These are phyloP conservation scores for Knoxdaviesia capensis DNA, from an alignment of 2,329 filamentous ascomycete species.

Conservation along the genomic window DNA sequence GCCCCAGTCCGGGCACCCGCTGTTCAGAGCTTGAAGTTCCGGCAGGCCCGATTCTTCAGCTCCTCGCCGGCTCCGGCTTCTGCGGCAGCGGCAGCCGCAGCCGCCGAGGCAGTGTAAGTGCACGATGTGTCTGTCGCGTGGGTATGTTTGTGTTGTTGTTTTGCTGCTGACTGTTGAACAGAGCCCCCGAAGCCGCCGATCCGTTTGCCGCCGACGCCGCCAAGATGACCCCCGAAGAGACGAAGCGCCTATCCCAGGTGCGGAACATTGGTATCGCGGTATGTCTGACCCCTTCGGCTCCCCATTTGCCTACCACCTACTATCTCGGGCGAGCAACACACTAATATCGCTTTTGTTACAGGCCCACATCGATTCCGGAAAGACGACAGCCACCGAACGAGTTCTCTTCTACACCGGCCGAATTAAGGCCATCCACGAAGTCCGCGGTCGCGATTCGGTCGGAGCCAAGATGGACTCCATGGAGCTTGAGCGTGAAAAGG, in stretches of 20 bases:
- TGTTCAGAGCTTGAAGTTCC: too few relatives aligned
- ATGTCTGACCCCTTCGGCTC: slow-evolving; percentile 14
- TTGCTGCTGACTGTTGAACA: too few relatives aligned
- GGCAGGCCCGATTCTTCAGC: too few relatives aligned
- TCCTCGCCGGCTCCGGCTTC: too few relatives aligned
- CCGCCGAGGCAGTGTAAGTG: too few relatives aligned
- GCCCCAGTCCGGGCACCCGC: too few relatives aligned
- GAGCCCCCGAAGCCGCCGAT: too few relatives aligned
- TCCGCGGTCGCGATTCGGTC: slow-evolving; percentile 81
- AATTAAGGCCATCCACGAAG: slow-evolving; percentile 94
- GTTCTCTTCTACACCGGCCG: slow-evolving; percentile 96
- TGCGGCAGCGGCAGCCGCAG: too few relatives aligned
- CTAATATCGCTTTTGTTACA: slow-evolving; percentile 13
- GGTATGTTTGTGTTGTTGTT: too few relatives aligned
- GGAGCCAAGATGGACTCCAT: slow-evolving; percentile 99
- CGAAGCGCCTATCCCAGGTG: slow-evolving; percentile 56
- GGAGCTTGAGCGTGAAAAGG: slow-evolving; percentile 83
- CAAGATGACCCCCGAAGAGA: slow-evolving; percentile 65
- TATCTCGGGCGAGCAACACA: background rate
- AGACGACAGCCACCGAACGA: slow-evolving; percentile 90
- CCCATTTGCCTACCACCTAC: background rate
- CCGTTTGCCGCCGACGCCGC: slow-evolving; percentile 35
- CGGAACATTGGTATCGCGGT: slow-evolving; percentile 97
- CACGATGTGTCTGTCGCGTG: too few relatives aligned
- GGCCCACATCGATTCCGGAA: slow-evolving; percentile 97